Percentiles rank a stretch among this genome's conserved stretches.
These are phyloP conservation scores for Alternaria arborescens DNA, from an alignment of 2,329 filamentous ascomycete species.

Conservation along the genomic window DNA sequence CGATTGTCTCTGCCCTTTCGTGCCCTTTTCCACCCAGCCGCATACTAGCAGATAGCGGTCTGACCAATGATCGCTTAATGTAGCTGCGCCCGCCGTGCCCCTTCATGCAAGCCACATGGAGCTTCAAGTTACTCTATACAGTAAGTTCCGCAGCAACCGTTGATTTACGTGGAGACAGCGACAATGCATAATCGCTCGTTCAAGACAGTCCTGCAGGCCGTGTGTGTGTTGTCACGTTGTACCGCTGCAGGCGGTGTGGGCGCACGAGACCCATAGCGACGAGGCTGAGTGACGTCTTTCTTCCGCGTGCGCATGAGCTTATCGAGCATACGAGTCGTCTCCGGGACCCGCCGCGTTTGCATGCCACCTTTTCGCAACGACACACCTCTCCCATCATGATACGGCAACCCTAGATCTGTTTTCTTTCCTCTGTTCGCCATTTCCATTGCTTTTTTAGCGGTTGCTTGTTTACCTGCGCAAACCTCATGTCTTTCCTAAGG, in stretches of 20 bases:
- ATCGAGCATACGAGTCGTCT: slow-evolving; percentile 7
- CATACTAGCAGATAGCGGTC: not conserved
- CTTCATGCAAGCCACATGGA: not conserved
- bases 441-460: not conserved
- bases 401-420: not conserved
- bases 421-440: not conserved
- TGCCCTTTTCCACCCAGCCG: slow-evolving; percentile 10
- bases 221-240: not conserved
- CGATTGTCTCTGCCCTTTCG: slow-evolving; percentile 4
- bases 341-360: not conserved
- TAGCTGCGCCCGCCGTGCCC: slow-evolving; percentile 1
- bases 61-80: not conserved
- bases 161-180: not conserved
- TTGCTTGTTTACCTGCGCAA: not conserved
- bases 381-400: not conserved
- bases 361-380: slow-evolving; percentile 7
- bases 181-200: not conserved
- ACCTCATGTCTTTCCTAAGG: slow-evolving; percentile 26
- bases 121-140: not conserved
- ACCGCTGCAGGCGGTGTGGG: slow-evolving; percentile 3
- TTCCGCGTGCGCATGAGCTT: slow-evolving; percentile 3
- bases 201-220: not conserved
- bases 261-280: slow-evolving; percentile 5
- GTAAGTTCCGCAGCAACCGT: not conserved
- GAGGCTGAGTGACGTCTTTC: slow-evolving; percentile 14